Conservation (phyloP, 768 basidiomycete genomes). For the Clitopilus hobsonii region DNA sequence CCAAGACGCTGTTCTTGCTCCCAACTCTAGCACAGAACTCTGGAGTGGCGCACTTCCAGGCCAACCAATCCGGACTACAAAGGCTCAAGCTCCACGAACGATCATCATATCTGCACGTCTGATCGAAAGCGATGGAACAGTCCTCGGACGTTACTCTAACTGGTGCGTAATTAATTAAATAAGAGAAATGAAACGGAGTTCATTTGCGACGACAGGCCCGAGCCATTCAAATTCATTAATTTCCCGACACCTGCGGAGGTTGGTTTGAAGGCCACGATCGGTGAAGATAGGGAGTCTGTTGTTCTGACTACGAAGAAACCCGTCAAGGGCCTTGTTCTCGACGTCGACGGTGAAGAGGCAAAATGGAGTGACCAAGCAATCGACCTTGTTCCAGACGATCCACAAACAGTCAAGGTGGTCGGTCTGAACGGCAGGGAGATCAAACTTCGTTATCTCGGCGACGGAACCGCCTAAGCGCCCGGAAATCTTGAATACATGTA, state of each 20-base stretch:
- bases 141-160: conserved; percentile 72
- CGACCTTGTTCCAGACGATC: conserved; percentile 85
- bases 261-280: conserved; percentile 50
- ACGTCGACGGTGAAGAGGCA: conserved; percentile 66
- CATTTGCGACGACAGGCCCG: conserved; percentile 57
- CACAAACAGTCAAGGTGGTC: conserved; percentile 58
- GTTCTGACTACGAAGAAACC: conserved; percentile 57
- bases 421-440: conserved; percentile 68
- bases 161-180: conserved; percentile 41
- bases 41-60: conserved; percentile 69
- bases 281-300: conserved; percentile 54
- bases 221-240: conserved; percentile 88
- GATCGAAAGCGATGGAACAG: conserved; percentile 45
- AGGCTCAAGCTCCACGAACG: conserved; percentile 57
- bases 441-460: conserved; percentile 67
- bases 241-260: conserved; percentile 65
- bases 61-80: conserved; percentile 62
- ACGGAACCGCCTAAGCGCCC: conserved; percentile 53
- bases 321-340: conserved; percentile 84
- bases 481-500: too few species aligned
- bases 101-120: conserved; percentile 73
- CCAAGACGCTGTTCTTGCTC: conserved; percentile 49
- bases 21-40: conserved; percentile 85
- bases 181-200: conserved; percentile 9
- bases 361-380: conserved; percentile 88